Conservation (phyloP, 1,284 basidiomycete genomes). For the Marasmius sp. region DNA sequence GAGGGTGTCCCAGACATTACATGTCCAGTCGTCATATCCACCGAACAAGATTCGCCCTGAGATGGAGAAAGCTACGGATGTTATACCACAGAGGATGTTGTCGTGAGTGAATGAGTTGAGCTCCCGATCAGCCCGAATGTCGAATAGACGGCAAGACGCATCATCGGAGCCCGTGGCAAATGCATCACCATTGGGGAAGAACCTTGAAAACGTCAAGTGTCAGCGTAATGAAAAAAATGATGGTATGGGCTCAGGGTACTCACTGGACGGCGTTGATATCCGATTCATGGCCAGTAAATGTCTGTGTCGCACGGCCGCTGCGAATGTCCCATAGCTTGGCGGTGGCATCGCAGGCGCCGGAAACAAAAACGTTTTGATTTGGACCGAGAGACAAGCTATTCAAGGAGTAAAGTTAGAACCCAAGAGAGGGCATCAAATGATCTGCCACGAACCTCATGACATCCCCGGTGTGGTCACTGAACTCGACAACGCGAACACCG, state of each 20-base stretch:
- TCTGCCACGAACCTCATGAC: slow-evolving; percentile 83
- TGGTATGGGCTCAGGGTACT: slow-evolving; percentile 34
- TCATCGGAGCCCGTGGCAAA: slow-evolving; percentile 99
- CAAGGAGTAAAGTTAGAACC: slow-evolving; percentile 11
- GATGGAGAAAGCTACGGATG: slow-evolving; percentile 96
- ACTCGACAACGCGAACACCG: slow-evolving; percentile 92
- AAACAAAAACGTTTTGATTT: slow-evolving; percentile 95
- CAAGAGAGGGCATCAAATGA: slow-evolving; percentile 12
- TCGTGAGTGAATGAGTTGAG: slow-evolving; percentile 97
- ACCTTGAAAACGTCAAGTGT: slow-evolving; percentile 49
- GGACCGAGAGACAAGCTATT: slow-evolving; percentile 90
- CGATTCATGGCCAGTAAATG: slow-evolving; percentile 97
- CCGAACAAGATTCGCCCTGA: slow-evolving; percentile 97
- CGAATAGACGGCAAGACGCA: slow-evolving; percentile 96
- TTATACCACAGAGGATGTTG: slow-evolving; percentile 98
- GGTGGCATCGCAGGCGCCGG: slow-evolving; percentile 96
- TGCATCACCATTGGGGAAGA: slow-evolving; percentile 99
- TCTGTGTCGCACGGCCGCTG: slow-evolving; percentile 95
- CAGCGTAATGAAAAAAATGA: slow-evolving; percentile 12
- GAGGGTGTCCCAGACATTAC: slow-evolving; percentile 99
- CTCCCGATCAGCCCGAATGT: slow-evolving; percentile 96
- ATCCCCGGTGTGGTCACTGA: slow-evolving; percentile 98
- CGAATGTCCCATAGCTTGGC: slow-evolving; percentile 99
- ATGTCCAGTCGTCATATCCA: slow-evolving; percentile 99
- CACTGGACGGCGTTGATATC: slow-evolving; percentile 99